A percentile compares a stretch with the other conserved stretches of the same genome.
Conservation (phyloP, 1,284 basidiomycete genomes). For the Trametes sp. region DNA sequence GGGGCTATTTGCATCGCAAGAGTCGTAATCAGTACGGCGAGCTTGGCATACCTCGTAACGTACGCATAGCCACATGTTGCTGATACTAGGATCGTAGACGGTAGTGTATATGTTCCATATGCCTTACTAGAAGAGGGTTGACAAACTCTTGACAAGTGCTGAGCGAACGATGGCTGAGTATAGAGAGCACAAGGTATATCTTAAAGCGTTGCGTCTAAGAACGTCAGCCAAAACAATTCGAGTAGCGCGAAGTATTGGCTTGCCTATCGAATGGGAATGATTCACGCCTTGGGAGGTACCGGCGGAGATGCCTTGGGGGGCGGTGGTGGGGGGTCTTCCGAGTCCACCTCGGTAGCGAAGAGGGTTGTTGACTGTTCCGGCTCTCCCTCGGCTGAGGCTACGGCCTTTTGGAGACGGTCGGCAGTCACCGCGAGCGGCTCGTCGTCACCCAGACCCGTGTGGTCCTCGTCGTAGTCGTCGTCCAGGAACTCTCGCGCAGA, state of each 20-base stretch:
- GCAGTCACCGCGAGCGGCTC: constrained; percentile 36
- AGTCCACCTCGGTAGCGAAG: constrained; percentile 20
- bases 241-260: neutral
- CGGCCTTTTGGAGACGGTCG: constrained; percentile 26
- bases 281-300: neutral
- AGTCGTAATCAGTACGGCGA: too few relatives aligned
- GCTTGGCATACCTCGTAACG: too few relatives aligned
- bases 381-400: constrained; percentile 3
- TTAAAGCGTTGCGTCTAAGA: too few relatives aligned
- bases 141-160: too few relatives aligned
- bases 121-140: too few relatives aligned
- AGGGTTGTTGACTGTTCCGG: constrained; percentile 13
- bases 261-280: neutral
- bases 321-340: constrained; percentile 25
- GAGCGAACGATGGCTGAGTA: too few relatives aligned
- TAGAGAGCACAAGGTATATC: neutral
- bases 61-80: too few relatives aligned
- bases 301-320: constrained; percentile 19
- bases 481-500: constrained; percentile 69
- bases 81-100: too few relatives aligned
- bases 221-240: neutral
- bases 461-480: constrained; percentile 65
- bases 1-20: too few relatives aligned
- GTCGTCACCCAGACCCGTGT: constrained; percentile 39
- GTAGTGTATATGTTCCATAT: too few relatives aligned